A percentile compares a stretch with the other conserved stretches of the same genome.
These are phyloP conservation scores for Ustulina deusta DNA, from an alignment of 2,329 filamentous ascomycete species.

Conservation along the genomic window DNA sequence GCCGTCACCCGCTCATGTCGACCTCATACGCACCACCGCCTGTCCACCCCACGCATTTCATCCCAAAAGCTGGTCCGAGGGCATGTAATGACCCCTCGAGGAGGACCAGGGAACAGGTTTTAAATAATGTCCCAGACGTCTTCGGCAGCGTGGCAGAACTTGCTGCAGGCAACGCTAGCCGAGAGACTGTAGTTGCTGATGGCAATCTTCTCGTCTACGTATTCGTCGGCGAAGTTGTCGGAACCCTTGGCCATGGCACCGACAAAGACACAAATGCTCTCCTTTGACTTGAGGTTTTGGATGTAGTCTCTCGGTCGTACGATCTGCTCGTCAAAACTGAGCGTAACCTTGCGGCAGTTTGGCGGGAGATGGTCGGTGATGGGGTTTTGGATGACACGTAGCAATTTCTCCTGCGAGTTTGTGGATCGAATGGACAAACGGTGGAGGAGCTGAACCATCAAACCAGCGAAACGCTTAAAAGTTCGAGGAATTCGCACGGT, in stretches of 20 bases:
- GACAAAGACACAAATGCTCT: slow-evolving; percentile 97
- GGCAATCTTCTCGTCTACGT: slow-evolving; percentile 96
- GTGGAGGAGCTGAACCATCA: slow-evolving; percentile 98
- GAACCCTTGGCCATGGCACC: slow-evolving; percentile 98
- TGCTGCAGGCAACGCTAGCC: slow-evolving; percentile 98
- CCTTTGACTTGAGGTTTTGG: slow-evolving; percentile 78
- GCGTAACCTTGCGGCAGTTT: slow-evolving; percentile 96
- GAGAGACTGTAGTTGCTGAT: slow-evolving; percentile 99
- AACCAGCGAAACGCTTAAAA: slow-evolving; percentile 97
- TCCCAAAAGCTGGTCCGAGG: slow-evolving; percentile 16
- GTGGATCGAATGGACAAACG: slow-evolving; percentile 95
- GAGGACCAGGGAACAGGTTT: background rate
- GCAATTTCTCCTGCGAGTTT: slow-evolving; percentile 95
- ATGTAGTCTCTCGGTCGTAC: slow-evolving; percentile 92
- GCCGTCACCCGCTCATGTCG: slow-evolving; percentile 47
- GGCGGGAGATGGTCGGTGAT: slow-evolving; percentile 97
- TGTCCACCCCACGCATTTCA: slow-evolving; percentile 40
- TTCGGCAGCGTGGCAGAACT: slow-evolving; percentile 98
- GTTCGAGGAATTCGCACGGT: slow-evolving; percentile 97
- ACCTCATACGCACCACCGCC: slow-evolving; percentile 50
- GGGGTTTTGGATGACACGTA: slow-evolving; percentile 97
- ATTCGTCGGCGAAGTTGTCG: slow-evolving; percentile 93
- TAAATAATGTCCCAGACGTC: slow-evolving; percentile 94
- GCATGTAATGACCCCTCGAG: slow-evolving; percentile 6
- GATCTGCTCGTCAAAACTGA: slow-evolving; percentile 92